phyloP scores from a whole-genome alignment of 805 yeast species.

The Ogataea polymorpha region DNA sequence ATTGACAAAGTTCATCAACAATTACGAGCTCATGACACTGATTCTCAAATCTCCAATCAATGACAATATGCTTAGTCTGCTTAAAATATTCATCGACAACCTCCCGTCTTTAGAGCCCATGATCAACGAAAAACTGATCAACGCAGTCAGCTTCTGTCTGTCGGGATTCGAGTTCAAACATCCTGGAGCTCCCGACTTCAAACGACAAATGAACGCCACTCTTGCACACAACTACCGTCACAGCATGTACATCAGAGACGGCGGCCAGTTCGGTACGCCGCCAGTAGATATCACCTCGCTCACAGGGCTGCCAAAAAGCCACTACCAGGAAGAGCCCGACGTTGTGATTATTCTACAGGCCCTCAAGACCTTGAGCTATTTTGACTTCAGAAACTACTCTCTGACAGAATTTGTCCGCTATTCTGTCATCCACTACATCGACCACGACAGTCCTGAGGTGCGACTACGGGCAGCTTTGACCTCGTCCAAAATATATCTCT shows the following conservation, averaged over 20 bases:
- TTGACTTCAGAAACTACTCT: constrained; percentile 72
- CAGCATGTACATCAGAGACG: constrained; percentile 67
- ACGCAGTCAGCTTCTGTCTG: constrained; percentile 67
- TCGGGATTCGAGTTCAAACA: constrained; percentile 79
- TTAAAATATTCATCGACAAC: constrained; percentile 61
- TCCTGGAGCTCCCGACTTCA: constrained; percentile 81
- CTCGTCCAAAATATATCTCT: constrained; percentile 68
- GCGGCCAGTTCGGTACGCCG: constrained; percentile 35
- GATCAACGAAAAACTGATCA: constrained; percentile 68
- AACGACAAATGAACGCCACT: constrained; percentile 54
- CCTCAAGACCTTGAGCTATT: constrained; percentile 67
- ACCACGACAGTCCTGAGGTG: constrained; percentile 74
- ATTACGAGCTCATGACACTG: constrained; percentile 69
- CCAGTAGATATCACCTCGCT: constrained; percentile 20
- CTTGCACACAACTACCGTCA: constrained; percentile 77
- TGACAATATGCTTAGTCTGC: constrained; percentile 75
- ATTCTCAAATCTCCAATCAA: constrained; percentile 80
- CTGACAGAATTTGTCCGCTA: constrained; percentile 84
- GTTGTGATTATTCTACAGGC: constrained; percentile 65
- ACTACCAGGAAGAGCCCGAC: constrained; percentile 29
- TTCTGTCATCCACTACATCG: constrained; percentile 80
- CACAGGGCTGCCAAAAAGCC: constrained; percentile 21
- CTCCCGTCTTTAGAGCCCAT: constrained; percentile 78
- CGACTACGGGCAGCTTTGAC: constrained; percentile 83
- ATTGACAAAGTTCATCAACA: constrained; percentile 79